These are phyloP conservation scores for Neonothopanus nambi DNA, from an alignment of 1,284 basidiomycete genomes.

Conservation along the genomic window DNA sequence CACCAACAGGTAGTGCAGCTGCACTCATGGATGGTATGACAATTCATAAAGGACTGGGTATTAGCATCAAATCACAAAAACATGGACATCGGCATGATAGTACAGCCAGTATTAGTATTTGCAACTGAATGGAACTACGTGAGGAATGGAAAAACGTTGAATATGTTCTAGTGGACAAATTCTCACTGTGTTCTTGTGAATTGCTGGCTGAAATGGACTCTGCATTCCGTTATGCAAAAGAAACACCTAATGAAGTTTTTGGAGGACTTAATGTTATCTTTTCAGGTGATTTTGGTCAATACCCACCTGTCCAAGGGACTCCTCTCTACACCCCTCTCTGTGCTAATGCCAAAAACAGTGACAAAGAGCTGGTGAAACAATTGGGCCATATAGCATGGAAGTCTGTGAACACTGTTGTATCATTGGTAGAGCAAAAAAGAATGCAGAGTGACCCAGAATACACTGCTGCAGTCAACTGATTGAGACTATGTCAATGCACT, in stretches of 20 bases:
- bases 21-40: conserved; percentile 26
- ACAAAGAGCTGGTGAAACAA: conserved; percentile 18
- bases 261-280: conserved; percentile 5
- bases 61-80: conserved; percentile 10
- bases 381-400: conserved; percentile 32
- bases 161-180: conserved; percentile 1
- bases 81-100: too few species aligned
- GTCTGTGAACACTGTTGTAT: conserved; percentile 24
- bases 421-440: conserved; percentile 28
- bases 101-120: too few species aligned
- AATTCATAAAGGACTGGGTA: conserved; percentile 24
- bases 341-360: too few species aligned
- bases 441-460: conserved; percentile 32
- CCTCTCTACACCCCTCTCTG: conserved; percentile 5
- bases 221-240: conserved; percentile 2
- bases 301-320: neutral
- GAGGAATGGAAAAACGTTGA: conserved; percentile 5
- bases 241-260: conserved; percentile 1
- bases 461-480: conserved; percentile 21
- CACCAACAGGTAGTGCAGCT: conserved; percentile 31
- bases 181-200: neutral
- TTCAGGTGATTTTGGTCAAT: conserved; percentile 5
- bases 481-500: conserved; percentile 25
- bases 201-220: conserved; percentile 8
- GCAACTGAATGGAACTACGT: neutral